phyloP scores from a whole-genome alignment of 495 filamentous ascomycete species.

The Neurospora intermedia region DNA sequence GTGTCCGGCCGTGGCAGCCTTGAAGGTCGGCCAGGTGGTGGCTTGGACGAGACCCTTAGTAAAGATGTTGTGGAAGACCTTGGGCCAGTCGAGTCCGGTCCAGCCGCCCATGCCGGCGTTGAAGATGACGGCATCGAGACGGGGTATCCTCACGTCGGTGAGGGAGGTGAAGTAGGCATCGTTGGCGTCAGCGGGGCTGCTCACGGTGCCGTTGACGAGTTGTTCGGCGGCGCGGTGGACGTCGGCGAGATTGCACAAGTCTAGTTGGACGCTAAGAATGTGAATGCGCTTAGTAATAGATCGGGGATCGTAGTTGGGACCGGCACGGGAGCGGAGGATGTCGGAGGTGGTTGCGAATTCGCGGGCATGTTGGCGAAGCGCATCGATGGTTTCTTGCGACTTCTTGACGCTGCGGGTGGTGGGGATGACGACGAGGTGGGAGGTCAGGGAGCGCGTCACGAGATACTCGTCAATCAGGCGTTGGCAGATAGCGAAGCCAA shows the following conservation, averaged over 20 bases:
- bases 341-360: constrained; percentile 28
- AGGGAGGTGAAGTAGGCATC: constrained; percentile 27
- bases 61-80: constrained; percentile 46
- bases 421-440: constrained; percentile 54
- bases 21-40: constrained; percentile 71
- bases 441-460: constrained; percentile 45
- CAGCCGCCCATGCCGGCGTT: constrained; percentile 89
- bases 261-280: constrained; percentile 45
- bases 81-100: constrained; percentile 64
- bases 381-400: constrained; percentile 44
- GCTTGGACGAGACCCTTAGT: constrained; percentile 52
- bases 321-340: constrained; percentile 26
- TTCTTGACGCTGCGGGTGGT: constrained; percentile 54
- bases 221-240: constrained; percentile 36
- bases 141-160: constrained; percentile 43
- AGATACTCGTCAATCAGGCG: constrained; percentile 92
- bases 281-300: constrained; percentile 38
- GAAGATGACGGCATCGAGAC: constrained; percentile 69
- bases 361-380: constrained; percentile 43
- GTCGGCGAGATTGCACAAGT: constrained; percentile 43
- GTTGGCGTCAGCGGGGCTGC: constrained; percentile 17
- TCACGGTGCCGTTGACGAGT: constrained; percentile 39
- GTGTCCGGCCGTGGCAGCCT: constrained; percentile 50
- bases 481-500: constrained; percentile 76
- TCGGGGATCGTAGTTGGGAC: constrained; percentile 32